Conservation (phyloP, 1,284 basidiomycete genomes). For the Malassezia brasiliensis region DNA sequence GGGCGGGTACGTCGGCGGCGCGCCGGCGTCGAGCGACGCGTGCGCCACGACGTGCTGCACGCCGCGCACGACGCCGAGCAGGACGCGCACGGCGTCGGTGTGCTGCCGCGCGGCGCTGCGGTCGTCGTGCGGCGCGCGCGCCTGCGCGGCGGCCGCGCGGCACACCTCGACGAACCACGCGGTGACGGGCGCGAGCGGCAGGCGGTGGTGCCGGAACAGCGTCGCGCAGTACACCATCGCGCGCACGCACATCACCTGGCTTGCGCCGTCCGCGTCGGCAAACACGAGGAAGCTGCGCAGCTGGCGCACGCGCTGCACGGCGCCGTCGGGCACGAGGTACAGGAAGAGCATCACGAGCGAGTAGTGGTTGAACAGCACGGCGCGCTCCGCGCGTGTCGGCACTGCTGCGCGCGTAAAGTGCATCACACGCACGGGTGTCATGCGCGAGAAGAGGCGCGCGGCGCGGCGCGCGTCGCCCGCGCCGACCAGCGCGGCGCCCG, state of each 20-base stretch:
- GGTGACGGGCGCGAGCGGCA: conserved; percentile 57
- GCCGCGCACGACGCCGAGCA: conserved; percentile 52
- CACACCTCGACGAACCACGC: conserved; percentile 64
- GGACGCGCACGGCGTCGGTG: conserved; percentile 22
- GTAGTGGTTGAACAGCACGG: conserved; percentile 77
- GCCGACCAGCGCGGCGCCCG: conserved; percentile 44
- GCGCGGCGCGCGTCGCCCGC: background rate
- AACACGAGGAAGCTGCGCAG: conserved; percentile 64
- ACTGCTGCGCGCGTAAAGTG: conserved; percentile 26
- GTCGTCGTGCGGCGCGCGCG: conserved; percentile 5
- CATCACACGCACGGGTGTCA: conserved; percentile 65
- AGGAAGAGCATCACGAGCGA: conserved; percentile 67
- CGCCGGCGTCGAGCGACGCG: conserved; percentile 32
- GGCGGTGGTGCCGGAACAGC: conserved; percentile 58
- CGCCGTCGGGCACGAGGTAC: conserved; percentile 59
- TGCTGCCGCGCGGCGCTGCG: conserved; percentile 13
- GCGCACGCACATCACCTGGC: conserved; percentile 64
- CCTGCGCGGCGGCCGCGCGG: conserved; percentile 52
- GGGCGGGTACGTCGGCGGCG: conserved; percentile 57
- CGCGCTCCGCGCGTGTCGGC: conserved; percentile 59
- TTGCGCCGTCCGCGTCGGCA: conserved; percentile 59
- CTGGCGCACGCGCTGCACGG: conserved; percentile 56
- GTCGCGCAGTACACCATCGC: conserved; percentile 67
- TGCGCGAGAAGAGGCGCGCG: conserved; percentile 58
- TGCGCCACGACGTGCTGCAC: conserved; percentile 59